Evolutionary conservation across 306 rosid genomes (phyloP).

Genomic region (Notholithocarpus densiflorus): DNA sequence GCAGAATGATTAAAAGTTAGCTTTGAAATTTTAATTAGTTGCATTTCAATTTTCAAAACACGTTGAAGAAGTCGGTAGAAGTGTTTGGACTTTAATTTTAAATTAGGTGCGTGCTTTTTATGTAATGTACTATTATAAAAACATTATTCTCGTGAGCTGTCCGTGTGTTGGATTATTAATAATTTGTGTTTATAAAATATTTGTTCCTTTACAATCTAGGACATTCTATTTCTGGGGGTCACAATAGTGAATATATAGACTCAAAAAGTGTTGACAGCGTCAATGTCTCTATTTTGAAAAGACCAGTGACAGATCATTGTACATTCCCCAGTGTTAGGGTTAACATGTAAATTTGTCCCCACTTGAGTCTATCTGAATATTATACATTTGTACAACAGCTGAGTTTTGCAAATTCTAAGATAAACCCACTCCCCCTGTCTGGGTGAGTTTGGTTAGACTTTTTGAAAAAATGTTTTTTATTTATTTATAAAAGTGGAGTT

Average conservation of each 20-base stretch:
- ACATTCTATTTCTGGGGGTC: neutral
- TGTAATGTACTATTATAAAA: neutral
- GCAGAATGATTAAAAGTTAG: too few species aligned
- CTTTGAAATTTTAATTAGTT: neutral
- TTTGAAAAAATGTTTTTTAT: too few species aligned
- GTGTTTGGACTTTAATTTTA: too few species aligned
- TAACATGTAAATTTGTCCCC: too few species aligned
- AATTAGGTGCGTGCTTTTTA: too few species aligned
- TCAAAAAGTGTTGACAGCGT: neutral
- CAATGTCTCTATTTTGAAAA: neutral
- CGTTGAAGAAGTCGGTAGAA: neutral
- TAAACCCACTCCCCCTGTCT: too few species aligned
- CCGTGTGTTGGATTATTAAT: neutral
- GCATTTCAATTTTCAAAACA: neutral
- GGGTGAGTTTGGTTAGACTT: too few species aligned
- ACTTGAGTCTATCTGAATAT: too few species aligned
- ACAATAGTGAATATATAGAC: neutral
- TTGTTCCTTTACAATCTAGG: neutral
- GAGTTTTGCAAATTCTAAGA: too few species aligned
- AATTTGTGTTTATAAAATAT: neutral
- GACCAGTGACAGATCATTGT: neutral
- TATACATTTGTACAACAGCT: too few species aligned
- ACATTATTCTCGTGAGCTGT: neutral
- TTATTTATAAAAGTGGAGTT: too few species aligned
- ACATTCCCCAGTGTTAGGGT: too few species aligned